phyloP scores from a whole-genome alignment of 228 moss, liverwort and hornwort genomes.

The Sphagnum fallax region DNA sequence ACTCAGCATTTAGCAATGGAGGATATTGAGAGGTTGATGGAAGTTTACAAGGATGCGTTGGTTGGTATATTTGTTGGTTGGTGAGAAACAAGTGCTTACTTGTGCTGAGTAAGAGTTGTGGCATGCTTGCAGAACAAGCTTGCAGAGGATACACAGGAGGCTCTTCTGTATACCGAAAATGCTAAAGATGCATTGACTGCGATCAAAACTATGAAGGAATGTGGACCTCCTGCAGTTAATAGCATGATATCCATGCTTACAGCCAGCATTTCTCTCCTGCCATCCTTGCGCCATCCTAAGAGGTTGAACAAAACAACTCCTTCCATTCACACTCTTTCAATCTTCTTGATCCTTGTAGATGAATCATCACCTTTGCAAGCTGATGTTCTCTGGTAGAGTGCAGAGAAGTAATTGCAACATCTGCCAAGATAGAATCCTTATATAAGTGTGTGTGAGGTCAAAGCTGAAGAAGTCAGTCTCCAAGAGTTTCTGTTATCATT shows the following conservation, averaged over 20 bases:
- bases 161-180: slow-evolving; percentile 65
- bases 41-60: slow-evolving; percentile 1
- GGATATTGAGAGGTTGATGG: neutral
- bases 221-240: slow-evolving; percentile 74
- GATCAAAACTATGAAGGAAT: slow-evolving; percentile 79
- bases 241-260: slow-evolving; percentile 84
- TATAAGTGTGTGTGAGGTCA: too few species aligned
- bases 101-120: too few species aligned
- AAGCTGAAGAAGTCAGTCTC: too few species aligned
- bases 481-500: too few species aligned
- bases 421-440: too few species aligned
- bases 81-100: neutral
- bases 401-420: too few species aligned
- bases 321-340: neutral
- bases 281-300: slow-evolving; percentile 55
- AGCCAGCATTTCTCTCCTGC: slow-evolving; percentile 70
- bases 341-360: neutral
- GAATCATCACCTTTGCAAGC: neutral
- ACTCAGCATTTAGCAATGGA: neutral
- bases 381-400: neutral
- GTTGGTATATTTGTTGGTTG: slow-evolving; percentile 10
- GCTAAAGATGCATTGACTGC: slow-evolving; percentile 79
- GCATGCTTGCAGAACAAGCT: slow-evolving; percentile 52
- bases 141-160: slow-evolving; percentile 55
- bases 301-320: slow-evolving; percentile 18